Percentiles rank a stretch among this genome's conserved stretches.
These are phyloP conservation scores for Acacia pycnantha DNA, from an alignment of 331 rosid genomes.

Conservation along the genomic window DNA sequence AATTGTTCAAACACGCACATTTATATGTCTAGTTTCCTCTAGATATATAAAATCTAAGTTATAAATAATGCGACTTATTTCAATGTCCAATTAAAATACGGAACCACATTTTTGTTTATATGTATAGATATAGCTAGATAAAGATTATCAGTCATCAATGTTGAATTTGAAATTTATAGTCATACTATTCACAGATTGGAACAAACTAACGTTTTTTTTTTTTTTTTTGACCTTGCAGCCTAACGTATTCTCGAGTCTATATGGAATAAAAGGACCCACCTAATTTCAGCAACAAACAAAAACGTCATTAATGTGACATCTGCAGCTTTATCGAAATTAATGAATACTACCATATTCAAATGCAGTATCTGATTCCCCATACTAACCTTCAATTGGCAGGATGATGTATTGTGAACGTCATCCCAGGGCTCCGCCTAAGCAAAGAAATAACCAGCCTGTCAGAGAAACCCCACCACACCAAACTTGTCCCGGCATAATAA, in stretches of 20 bases:
- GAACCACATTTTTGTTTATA: background rate
- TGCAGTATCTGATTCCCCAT: constrained; percentile 19
- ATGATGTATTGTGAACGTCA: constrained; percentile 28
- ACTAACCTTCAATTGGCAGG: constrained; percentile 75
- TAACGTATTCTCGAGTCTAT: background rate
- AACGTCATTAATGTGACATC: background rate
- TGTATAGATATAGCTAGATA: background rate
- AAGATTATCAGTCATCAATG: background rate
- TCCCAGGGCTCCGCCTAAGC: constrained; percentile 58
- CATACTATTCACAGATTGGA: background rate
- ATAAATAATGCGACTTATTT: background rate
- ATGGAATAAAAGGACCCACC: background rate
- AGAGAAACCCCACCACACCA: constrained; percentile 13
- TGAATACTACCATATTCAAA: constrained; percentile 5
- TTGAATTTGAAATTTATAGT: background rate
- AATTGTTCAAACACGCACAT: no score
- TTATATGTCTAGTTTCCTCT: background rate
- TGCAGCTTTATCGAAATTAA: constrained; percentile 3
- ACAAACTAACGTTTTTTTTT: background rate
- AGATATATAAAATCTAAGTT: background rate
- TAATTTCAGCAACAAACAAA: background rate
- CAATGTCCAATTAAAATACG: background rate
- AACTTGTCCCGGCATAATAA: constrained; percentile 15
- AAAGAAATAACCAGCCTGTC: constrained; percentile 20
- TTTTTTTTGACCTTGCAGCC: background rate